Evolutionary conservation across 352 stramenopile genomes (phyloP), one percentile per base, ranked within the genome.

Genomic region (Phytophthora colocasiae): DNA sequence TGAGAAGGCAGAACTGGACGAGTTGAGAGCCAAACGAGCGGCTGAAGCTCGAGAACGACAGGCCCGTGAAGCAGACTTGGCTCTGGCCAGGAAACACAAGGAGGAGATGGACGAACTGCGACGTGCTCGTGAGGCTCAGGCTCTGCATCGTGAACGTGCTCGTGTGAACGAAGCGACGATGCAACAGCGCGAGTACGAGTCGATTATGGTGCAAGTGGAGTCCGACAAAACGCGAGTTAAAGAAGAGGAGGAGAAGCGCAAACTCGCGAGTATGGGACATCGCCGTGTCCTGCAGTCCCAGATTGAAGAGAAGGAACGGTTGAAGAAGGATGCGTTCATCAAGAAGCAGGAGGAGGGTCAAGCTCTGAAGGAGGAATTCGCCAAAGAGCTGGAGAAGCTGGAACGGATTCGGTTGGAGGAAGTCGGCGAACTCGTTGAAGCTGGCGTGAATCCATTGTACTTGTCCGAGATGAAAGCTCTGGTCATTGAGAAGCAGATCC

Each of bases 381-480:
- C 87, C 0, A 48, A 75, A 5, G 94, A 98, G 58, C 75, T 96
- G 54, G 80, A 76, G 11, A 97, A 97, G 64, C 66, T 98, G 44
- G 90, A 97, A 61, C 77, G 69, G 17, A 93, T 98, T 63, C 83
- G 93, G 15, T 75, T 97, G 48, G 87, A 96, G 68, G 92, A 98
- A 68, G 87, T 98, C 6, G 58, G 83, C 0, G 87, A 97, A 47
- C 83, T 98, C 31, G 86, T 92, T 45, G 60, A 84, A 52, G 86
- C 91, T 44, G 93, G 93, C 27, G 90, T 97, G 60, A 96, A 97
- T 58, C 87, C 93, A 27, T 73, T 91, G 17, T 98, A 98, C 66
- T 79, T 97, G 32, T 86, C 83, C 8, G 94, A 98, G 78, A 97
- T 98, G 83, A 93, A 92, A 49, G 88, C 80, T 7, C 70, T 97